Base-by-base conservation (phyloP, 331 rosid species). In the Rosa hybrid region DNA sequence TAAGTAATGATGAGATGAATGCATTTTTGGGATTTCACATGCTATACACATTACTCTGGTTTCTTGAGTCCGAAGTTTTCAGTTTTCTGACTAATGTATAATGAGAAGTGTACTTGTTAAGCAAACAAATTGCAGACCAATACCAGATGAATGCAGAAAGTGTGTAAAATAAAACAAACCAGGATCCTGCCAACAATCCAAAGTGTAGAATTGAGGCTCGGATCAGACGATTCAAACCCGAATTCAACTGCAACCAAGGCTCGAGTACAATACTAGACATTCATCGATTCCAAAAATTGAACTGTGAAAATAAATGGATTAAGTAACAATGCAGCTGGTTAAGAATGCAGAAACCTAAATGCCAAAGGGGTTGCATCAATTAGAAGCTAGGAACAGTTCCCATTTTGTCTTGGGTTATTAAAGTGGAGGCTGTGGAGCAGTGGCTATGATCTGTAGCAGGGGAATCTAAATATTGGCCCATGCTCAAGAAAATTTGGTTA, bases 1-100 rank as follows among this genome's bases (percentile, higher is more conserved):
- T 76, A 67, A 77, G 85, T 80, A 84, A 21, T 67, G 50, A 42
- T 27, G 59, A 59, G 45, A 64, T 50, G 23, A 77, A 77, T 65
- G 80, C 23, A 39, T 17, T 8, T 57, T 76, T 41, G 50, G 65
- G 34, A 62, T 21, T 62, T 45, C 71, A 49, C 70, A 76, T 42
- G 27, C 5, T 57, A 57, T 9, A 57, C 14, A n/a, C 64, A 9
- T n/a, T n/a, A 21, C 64, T n/a, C 34, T 67, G 71, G 21, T 18
- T 39, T 18, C 72, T 67, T 67, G 72, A 39, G 72, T 38, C 72
- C 9, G 25, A 38, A 63, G 38, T 63, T 1, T 25, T 27, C 25
- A 44, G 38, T 21, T 20, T 20, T 44, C 51, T 69, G 53, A 20
- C 30, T 7, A 39, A 68, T 38, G 14, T 23, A 41, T 69, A 44